A percentile compares a stretch with the other conserved stretches of the same genome.
Evolutionary conservation across 768 basidiomycete species (phyloP).

Genomic region (Omphalotus guepiniiformis): DNA sequence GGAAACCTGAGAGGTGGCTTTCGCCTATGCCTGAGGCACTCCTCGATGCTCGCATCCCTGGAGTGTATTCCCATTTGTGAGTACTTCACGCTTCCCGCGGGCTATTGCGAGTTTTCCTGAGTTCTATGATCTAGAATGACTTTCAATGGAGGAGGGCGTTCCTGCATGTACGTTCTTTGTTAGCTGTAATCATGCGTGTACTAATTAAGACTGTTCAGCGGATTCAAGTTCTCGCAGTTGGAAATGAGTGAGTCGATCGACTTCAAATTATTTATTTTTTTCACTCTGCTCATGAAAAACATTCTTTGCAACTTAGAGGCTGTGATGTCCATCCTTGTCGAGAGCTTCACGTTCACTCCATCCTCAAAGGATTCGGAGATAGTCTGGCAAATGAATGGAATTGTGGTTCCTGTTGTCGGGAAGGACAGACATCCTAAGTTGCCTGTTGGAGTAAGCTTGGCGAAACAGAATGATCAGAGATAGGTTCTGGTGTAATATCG

Average conservation of each 20-base stretch:
- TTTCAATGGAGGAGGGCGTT: conserved; percentile 36
- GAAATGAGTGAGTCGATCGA: conserved; percentile 5
- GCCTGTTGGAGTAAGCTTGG: too few species aligned
- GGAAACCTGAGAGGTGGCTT: conserved; percentile 45
- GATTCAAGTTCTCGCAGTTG: conserved; percentile 7
- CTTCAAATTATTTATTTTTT: not conserved
- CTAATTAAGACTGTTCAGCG: not conserved
- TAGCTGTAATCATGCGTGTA: not conserved
- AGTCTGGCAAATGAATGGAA: conserved; percentile 3
- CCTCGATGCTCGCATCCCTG: conserved; percentile 27
- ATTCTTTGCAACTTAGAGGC: not conserved
- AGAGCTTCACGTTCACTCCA: conserved; percentile 1
- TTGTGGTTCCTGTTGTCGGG: conserved; percentile 1
- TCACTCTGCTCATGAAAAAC: not conserved
- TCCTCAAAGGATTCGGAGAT: not conserved
- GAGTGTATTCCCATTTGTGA: conserved; percentile 32
- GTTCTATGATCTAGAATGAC: conserved; percentile 33
- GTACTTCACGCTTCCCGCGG: conserved; percentile 4
- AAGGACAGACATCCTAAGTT: conserved; percentile 2
- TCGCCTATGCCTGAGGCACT: conserved; percentile 28
- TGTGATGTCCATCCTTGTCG: conserved; percentile 1
- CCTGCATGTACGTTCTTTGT: conserved; percentile 30
- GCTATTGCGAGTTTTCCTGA: not conserved
- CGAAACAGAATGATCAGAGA: too few species aligned
- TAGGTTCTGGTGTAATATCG: too few species aligned